These are phyloP conservation scores for Nothopassalora personata DNA, from an alignment of 2,329 filamentous ascomycete species.

Conservation along the genomic window DNA sequence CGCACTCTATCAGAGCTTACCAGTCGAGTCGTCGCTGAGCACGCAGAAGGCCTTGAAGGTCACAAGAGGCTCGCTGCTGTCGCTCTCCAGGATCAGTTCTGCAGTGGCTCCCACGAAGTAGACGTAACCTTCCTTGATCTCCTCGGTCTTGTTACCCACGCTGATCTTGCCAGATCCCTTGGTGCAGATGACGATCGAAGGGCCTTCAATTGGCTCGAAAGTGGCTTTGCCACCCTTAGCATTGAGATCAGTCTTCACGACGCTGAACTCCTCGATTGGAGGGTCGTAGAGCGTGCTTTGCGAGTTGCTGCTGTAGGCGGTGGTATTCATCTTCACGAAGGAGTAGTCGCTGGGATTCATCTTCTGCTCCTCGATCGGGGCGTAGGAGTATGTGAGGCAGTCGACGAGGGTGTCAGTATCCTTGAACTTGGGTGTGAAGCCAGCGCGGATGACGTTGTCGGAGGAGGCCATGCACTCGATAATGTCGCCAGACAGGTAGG, in stretches of 20 bases:
- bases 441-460: constrained; percentile 97
- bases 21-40: constrained; percentile 16
- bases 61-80: constrained; percentile 64
- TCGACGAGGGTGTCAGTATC: constrained; percentile 82
- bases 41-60: constrained; percentile 66
- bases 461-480: constrained; percentile 98
- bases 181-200: constrained; percentile 90
- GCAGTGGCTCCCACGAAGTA: constrained; percentile 76
- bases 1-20: constrained; percentile 10
- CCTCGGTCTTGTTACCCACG: constrained; percentile 74
- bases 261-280: constrained; percentile 92
- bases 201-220: constrained; percentile 80
- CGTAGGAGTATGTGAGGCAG: constrained; percentile 93
- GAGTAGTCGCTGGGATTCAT: constrained; percentile 82
- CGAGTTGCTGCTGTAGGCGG: constrained; percentile 73
- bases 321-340: constrained; percentile 75
- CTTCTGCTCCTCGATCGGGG: constrained; percentile 91
- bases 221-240: constrained; percentile 70
- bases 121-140: constrained; percentile 50
- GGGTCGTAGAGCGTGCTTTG: constrained; percentile 78
- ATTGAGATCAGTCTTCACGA: constrained; percentile 73
- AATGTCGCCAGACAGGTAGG: constrained; percentile 88
- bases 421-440: constrained; percentile 98
- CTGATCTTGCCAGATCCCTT: constrained; percentile 74
- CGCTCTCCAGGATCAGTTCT: constrained; percentile 70